Percentiles rank a stretch among this genome's conserved stretches.
These are phyloP conservation scores for Leccinum cinnamomeum DNA, from an alignment of 1,284 basidiomycete genomes.

Conservation along the genomic window DNA sequence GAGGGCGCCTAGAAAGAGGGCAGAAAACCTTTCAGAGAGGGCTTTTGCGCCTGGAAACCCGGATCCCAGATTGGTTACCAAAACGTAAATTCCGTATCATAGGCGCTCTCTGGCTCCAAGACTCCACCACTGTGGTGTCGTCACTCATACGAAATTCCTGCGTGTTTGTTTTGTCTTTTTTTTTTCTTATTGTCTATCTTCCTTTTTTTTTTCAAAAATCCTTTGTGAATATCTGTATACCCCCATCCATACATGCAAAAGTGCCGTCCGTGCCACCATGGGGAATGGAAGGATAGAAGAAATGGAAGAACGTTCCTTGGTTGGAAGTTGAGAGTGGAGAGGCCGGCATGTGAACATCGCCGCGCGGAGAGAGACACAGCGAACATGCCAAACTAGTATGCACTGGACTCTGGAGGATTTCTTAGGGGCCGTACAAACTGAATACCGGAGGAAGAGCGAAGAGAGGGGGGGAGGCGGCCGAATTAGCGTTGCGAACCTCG, in stretches of 20 bases:
- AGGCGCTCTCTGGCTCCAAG: neutral
- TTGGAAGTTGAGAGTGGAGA: constrained; percentile 1
- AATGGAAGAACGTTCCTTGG: neutral
- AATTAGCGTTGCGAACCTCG: neutral
- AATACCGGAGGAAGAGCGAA: neutral
- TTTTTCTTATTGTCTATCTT: neutral
- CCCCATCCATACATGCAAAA: neutral
- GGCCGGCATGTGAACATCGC: constrained; percentile 12
- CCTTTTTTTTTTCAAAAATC: neutral
- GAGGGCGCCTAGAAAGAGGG: neutral
- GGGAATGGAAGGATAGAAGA: constrained; percentile 5
- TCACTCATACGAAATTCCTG: neutral
- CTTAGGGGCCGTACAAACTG: neutral
- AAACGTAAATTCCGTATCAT: neutral
- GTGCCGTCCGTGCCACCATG: constrained; percentile 12
- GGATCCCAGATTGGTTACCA: constrained; percentile 18
- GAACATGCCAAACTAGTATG: neutral
- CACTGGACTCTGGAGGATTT: neutral
- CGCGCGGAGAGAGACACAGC: neutral
- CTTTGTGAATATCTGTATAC: neutral
- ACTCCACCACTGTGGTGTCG: neutral
- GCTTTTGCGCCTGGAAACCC: neutral
- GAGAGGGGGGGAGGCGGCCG: neutral
- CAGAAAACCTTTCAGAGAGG: neutral
- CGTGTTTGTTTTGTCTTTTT: neutral